Percentiles rank a stretch among this genome's conserved stretches.
Evolutionary conservation across 2,329 filamentous ascomycete species (phyloP).

Genomic region (Colletotrichum sp.): DNA sequence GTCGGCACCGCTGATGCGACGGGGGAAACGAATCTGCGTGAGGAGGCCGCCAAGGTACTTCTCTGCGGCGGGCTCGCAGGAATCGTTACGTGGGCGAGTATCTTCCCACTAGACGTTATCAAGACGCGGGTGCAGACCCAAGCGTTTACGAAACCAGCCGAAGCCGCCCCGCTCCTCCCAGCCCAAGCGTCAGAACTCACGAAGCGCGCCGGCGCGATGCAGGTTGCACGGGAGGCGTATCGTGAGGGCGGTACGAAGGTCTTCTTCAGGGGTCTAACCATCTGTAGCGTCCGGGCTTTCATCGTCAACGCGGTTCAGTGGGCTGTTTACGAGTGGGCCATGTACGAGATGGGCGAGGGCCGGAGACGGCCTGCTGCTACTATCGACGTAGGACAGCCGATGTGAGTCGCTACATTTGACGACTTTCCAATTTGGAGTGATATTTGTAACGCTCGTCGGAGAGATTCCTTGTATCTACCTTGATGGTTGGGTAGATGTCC

Average conservation of each 20-base stretch:
- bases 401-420: conserved; percentile 11
- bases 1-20: conserved; percentile 25
- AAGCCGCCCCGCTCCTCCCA: conserved; percentile 36
- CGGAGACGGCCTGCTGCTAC: conserved; percentile 22
- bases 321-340: conserved; percentile 90
- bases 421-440: background rate
- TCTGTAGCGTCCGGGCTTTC: conserved; percentile 88
- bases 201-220: conserved; percentile 57
- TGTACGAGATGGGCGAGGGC: conserved; percentile 60
- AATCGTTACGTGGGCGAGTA: conserved; percentile 84
- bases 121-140: conserved; percentile 93
- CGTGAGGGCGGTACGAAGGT: conserved; percentile 62
- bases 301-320: conserved; percentile 93
- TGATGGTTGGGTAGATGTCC: background rate
- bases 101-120: conserved; percentile 91
- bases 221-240: conserved; percentile 72
- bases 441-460: background rate
- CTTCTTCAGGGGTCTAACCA: conserved; percentile 76
- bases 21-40: conserved; percentile 30
- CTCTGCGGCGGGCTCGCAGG: conserved; percentile 89
- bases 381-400: background rate
- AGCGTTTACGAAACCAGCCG: conserved; percentile 31
- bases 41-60: conserved; percentile 68
- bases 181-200: conserved; percentile 23
- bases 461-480: background rate